A percentile compares a stretch with the other conserved stretches of the same genome.
Conservation (phyloP, 1,139 yeast species). For the Geotrichum bryndzae region DNA sequence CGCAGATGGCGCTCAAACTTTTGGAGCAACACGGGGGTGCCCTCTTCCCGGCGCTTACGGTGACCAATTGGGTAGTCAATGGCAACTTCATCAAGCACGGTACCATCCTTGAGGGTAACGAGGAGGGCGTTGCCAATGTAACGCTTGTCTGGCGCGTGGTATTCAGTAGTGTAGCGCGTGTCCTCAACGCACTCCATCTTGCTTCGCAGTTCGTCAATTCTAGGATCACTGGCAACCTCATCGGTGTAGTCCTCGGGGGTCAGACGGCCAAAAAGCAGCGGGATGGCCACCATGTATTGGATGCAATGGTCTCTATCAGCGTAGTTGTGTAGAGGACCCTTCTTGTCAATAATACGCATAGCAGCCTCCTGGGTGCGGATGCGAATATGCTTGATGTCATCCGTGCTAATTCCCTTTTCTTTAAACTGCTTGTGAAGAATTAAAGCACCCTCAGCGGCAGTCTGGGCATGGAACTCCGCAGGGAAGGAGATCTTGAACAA, state of each 20-base stretch:
- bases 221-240: constrained; percentile 46
- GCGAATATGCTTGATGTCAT: constrained; percentile 45
- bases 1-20: constrained; percentile 48
- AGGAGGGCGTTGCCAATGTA: constrained; percentile 50
- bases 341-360: constrained; percentile 51
- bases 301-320: constrained; percentile 61
- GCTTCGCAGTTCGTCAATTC: constrained; percentile 46
- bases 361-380: constrained; percentile 58
- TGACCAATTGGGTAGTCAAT: constrained; percentile 57
- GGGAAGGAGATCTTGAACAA: constrained; percentile 56
- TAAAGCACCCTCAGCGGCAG: constrained; percentile 55
- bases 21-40: constrained; percentile 47
- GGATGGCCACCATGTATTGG: constrained; percentile 56
- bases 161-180: constrained; percentile 43
- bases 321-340: constrained; percentile 53
- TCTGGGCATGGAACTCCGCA: constrained; percentile 65
- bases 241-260: constrained; percentile 55
- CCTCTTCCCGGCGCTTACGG: constrained; percentile 51
- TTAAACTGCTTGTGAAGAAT: constrained; percentile 39
- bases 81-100: constrained; percentile 46
- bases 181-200: constrained; percentile 54
- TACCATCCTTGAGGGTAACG: constrained; percentile 49
- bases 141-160: constrained; percentile 52
- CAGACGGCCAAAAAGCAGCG: constrained; percentile 48
- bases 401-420: constrained; percentile 40